phyloP scores from a whole-genome alignment of 129 eudicot species.

The Flaveria sonorensis region DNA sequence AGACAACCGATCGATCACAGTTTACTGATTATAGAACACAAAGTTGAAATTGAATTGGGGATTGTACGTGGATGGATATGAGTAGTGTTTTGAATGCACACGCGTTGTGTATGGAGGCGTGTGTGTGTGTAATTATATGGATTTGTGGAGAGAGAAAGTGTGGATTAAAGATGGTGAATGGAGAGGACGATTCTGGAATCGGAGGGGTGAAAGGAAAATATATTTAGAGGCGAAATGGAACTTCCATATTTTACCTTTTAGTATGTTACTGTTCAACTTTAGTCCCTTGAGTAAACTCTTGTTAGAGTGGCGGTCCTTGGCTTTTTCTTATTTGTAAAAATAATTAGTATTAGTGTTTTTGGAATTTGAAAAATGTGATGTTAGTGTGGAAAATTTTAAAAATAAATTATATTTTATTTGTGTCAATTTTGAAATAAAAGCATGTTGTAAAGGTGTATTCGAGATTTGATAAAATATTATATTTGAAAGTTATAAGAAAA shows the following conservation, averaged over 20 bases:
- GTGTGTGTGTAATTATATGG: slow-evolving; percentile 6
- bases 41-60: slow-evolving; percentile 27
- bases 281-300: slow-evolving; percentile 12
- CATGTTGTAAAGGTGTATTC: too few species aligned
- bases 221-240: background rate
- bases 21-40: background rate
- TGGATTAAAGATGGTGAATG: slow-evolving; percentile 20
- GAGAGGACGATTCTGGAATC: slow-evolving; percentile 36
- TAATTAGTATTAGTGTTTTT: too few species aligned
- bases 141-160: slow-evolving; percentile 19
- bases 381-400: too few species aligned
- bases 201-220: slow-evolving; percentile 21
- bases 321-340: background rate
- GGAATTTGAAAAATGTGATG: too few species aligned
- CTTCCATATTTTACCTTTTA: slow-evolving; percentile 9
- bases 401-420: too few species aligned
- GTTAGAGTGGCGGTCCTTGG: background rate
- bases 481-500: too few species aligned
- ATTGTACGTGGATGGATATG: slow-evolving; percentile 25
- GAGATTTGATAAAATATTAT: too few species aligned
- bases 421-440: too few species aligned
- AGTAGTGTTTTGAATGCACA: slow-evolving; percentile 33
- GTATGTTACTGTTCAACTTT: background rate
- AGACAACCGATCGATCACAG: slow-evolving; percentile 29
- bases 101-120: slow-evolving; percentile 35